Evolutionary conservation across 495 filamentous ascomycete species (phyloP).

Genomic region (Apiosordaria backusii): DNA sequence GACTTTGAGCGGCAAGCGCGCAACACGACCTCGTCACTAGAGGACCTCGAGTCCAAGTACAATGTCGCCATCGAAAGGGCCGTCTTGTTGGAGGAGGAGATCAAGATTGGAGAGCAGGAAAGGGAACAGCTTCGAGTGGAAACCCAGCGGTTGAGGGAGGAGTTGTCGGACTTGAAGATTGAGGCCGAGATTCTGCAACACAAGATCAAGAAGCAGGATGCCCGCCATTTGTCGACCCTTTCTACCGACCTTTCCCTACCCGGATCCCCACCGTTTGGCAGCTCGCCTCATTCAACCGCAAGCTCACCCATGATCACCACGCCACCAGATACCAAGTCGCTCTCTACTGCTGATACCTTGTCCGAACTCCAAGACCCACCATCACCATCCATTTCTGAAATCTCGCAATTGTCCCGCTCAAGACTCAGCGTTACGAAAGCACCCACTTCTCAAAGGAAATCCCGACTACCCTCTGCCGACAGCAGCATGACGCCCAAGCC

Average conservation of each 20-base stretch:
- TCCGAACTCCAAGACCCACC: slow-evolving; percentile 51
- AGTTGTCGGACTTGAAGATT: slow-evolving; percentile 86
- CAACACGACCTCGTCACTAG: slow-evolving; percentile 88
- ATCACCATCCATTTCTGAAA: slow-evolving; percentile 66
- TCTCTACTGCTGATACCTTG: slow-evolving; percentile 41
- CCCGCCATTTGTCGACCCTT: slow-evolving; percentile 50
- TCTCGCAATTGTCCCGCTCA: slow-evolving; percentile 50
- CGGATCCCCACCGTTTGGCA: slow-evolving; percentile 52
- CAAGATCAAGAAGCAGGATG: slow-evolving; percentile 68
- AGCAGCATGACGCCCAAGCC: slow-evolving; percentile 51
- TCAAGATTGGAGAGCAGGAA: slow-evolving; percentile 85
- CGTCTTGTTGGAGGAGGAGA: slow-evolving; percentile 93
- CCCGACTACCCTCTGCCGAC: slow-evolving; percentile 47
- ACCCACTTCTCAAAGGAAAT: slow-evolving; percentile 35
- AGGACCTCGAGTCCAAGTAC: slow-evolving; percentile 95
- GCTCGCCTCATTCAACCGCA: slow-evolving; percentile 59
- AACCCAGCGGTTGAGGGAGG: slow-evolving; percentile 79
- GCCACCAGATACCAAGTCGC: slow-evolving; percentile 62
- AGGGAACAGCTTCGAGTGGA: slow-evolving; percentile 84
- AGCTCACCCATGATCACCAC: slow-evolving; percentile 71
- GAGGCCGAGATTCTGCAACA: slow-evolving; percentile 92
- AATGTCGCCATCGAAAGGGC: slow-evolving; percentile 87
- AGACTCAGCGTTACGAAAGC: slow-evolving; percentile 26
- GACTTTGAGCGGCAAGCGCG: slow-evolving; percentile 95
- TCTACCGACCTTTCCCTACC: slow-evolving; percentile 51